These are phyloP conservation scores for Trichosporon sp. DNA, from an alignment of 1,284 basidiomycete genomes.

Conservation along the genomic window DNA sequence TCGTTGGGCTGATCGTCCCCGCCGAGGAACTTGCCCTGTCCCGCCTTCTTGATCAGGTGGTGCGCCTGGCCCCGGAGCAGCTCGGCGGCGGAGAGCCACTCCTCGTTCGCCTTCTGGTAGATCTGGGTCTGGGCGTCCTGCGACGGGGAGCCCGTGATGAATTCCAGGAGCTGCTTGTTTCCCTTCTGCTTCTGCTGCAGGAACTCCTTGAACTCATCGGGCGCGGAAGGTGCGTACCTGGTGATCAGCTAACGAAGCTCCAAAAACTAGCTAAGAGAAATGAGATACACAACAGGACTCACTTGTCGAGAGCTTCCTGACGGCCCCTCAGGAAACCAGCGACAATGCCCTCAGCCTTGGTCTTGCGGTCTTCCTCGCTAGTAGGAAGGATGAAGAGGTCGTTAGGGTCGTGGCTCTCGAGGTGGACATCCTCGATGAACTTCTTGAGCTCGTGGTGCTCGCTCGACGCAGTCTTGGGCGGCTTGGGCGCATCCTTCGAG, in stretches of 20 bases:
- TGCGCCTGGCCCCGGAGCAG: slow-evolving; percentile 47
- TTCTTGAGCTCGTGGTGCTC: slow-evolving; percentile 39
- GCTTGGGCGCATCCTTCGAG: slow-evolving; percentile 58
- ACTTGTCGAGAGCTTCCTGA: slow-evolving; percentile 53
- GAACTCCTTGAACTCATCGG: slow-evolving; percentile 61
- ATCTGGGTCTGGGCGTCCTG: slow-evolving; percentile 24
- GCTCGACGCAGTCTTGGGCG: slow-evolving; percentile 47
- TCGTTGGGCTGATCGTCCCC: slow-evolving; percentile 42
- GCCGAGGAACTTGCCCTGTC: slow-evolving; percentile 41
- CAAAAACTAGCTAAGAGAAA: not conserved
- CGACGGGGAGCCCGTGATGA: slow-evolving; percentile 34
- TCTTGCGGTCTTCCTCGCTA: slow-evolving; percentile 62
- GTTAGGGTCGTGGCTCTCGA: slow-evolving; percentile 65
- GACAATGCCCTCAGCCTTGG: slow-evolving; percentile 57
- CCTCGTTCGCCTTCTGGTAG: slow-evolving; percentile 41
- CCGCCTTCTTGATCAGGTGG: slow-evolving; percentile 44
- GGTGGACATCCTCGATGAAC: slow-evolving; percentile 60
- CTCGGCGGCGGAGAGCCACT: slow-evolving; percentile 50
- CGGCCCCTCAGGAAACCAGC: slow-evolving; percentile 59
- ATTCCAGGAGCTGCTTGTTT: slow-evolving; percentile 60
- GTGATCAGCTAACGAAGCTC: slow-evolving; percentile 30
- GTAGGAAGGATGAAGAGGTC: slow-evolving; percentile 59
- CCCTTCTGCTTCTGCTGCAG: slow-evolving; percentile 61
- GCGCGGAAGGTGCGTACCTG: slow-evolving; percentile 59
- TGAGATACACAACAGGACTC: slow-evolving; percentile 15